Percentiles rank a stretch among this genome's conserved stretches.
phyloP scores from a whole-genome alignment of 768 basidiomycete genomes.

The Erythrobasidium yunnanense region DNA sequence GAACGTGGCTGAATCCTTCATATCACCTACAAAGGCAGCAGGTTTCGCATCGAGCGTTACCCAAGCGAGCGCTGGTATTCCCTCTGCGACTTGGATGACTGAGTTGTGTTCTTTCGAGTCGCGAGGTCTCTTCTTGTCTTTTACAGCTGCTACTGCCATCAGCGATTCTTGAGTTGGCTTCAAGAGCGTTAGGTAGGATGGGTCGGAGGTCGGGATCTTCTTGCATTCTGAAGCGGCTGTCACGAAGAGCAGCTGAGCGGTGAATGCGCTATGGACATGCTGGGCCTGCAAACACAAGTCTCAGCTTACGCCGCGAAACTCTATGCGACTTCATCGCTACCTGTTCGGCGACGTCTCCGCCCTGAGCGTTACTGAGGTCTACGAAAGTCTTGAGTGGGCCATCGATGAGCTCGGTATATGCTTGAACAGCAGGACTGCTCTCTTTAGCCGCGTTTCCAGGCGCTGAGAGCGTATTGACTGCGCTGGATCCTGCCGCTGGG shows the following conservation, averaged over 20 bases:
- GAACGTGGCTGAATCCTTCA: conserved; percentile 75
- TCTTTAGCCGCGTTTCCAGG: conserved; percentile 38
- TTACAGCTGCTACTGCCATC: conserved; percentile 63
- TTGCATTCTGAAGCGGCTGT: conserved; percentile 59
- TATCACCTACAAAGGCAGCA: conserved; percentile 62
- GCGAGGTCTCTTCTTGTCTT: conserved; percentile 68
- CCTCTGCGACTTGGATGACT: conserved; percentile 69
- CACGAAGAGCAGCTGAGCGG: conserved; percentile 59
- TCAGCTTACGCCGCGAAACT: conserved; percentile 44
- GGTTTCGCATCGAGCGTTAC: conserved; percentile 70
- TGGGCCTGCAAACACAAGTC: no score
- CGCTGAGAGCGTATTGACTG: conserved; percentile 39
- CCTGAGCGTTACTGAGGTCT: conserved; percentile 59
- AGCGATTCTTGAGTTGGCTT: conserved; percentile 61
- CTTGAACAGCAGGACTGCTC: conserved; percentile 57
- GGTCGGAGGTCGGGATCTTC: conserved; percentile 52
- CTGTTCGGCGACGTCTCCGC: conserved; percentile 64
- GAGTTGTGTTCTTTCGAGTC: conserved; percentile 58
- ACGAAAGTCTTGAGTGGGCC: conserved; percentile 65
- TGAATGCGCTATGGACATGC: conserved; percentile 58
- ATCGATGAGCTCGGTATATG: conserved; percentile 62
- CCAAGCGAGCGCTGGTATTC: conserved; percentile 74
- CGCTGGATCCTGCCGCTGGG: conserved; percentile 36
- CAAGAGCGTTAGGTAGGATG: conserved; percentile 51
- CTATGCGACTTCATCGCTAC: conserved; percentile 44